Percentiles rank a stretch among this genome's conserved stretches.
phyloP scores from a whole-genome alignment of 192 early-diverging fungal genomes.

The Spizellomyces sp. region DNA sequence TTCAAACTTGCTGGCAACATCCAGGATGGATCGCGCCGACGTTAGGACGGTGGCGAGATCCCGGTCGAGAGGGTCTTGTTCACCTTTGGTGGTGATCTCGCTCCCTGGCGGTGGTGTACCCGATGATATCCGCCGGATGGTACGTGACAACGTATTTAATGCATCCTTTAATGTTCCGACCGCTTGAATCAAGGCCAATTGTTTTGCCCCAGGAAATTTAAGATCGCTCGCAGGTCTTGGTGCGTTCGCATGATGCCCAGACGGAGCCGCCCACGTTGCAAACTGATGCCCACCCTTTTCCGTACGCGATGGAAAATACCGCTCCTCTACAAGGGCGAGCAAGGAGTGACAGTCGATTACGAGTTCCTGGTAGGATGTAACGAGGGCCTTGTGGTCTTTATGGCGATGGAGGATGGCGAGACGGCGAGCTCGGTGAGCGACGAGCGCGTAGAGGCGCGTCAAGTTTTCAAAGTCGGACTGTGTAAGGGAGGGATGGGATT shows the following conservation, averaged over 20 bases:
- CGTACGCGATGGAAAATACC: neutral
- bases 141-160: slow-evolving; percentile 10
- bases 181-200: slow-evolving; percentile 29
- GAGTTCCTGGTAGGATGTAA: slow-evolving; percentile 28
- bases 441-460: slow-evolving; percentile 13
- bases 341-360: slow-evolving; percentile 27
- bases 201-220: slow-evolving; percentile 25
- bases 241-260: neutral
- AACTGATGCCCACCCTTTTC: neutral
- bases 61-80: slow-evolving; percentile 5
- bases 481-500: neutral
- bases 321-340: slow-evolving; percentile 13
- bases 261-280: neutral
- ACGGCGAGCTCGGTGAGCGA: slow-evolving; percentile 25
- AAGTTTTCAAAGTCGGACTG: neutral
- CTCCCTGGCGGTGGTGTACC: neutral
- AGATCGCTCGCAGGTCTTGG: neutral
- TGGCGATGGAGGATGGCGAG: slow-evolving; percentile 29
- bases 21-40: slow-evolving; percentile 6
- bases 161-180: slow-evolving; percentile 21
- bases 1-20: slow-evolving; percentile 15
- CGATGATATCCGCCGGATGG: slow-evolving; percentile 7
- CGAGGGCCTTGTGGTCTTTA: slow-evolving; percentile 7
- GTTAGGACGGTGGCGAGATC: slow-evolving; percentile 9
- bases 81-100: neutral